Percentiles rank a stretch among this genome's conserved stretches.
Conservation (phyloP, 371 early-diverging fungal species). For the Umbelopsis sp. region DNA sequence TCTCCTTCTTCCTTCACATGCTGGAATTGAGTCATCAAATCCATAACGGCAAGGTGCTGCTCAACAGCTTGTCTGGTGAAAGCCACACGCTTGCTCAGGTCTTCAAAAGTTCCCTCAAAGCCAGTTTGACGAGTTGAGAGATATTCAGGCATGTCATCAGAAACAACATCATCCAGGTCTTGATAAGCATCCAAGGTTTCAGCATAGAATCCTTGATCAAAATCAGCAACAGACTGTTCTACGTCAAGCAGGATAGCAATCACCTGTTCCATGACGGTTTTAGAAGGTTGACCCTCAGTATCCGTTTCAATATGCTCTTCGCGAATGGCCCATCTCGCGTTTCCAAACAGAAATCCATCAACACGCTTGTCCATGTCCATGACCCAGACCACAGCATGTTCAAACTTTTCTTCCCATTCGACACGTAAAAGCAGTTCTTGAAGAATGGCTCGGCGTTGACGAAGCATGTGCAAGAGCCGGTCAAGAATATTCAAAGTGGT, state of each 20-base stretch:
- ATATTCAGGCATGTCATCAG: constrained; percentile 40
- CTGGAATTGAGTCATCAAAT: constrained; percentile 36
- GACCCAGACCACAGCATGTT: constrained; percentile 47
- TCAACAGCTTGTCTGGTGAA: constrained; percentile 50
- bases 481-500: constrained; percentile 43
- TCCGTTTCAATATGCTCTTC: constrained; percentile 8
- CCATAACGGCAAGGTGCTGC: constrained; percentile 45
- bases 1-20: constrained; percentile 43
- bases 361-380: constrained; percentile 37
- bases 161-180: constrained; percentile 43
- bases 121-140: constrained; percentile 46
- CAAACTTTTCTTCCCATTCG: constrained; percentile 52
- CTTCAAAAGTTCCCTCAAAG: constrained; percentile 50
- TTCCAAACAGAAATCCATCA: constrained; percentile 35
- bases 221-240: constrained; percentile 45
- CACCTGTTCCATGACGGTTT: constrained; percentile 33
- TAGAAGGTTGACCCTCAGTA: constrained; percentile 21
- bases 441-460: constrained; percentile 36
- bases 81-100: constrained; percentile 45
- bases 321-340: constrained; percentile 39
- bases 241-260: constrained; percentile 38
- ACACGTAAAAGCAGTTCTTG: constrained; percentile 38
- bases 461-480: constrained; percentile 36
- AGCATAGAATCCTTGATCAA: constrained; percentile 41
- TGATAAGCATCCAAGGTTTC: constrained; percentile 47